Evolutionary conservation across 108 stramenopile species (phyloP), one percentile per base, ranked within the genome.

Genomic region (Cyclotella distinguenda): DNA sequence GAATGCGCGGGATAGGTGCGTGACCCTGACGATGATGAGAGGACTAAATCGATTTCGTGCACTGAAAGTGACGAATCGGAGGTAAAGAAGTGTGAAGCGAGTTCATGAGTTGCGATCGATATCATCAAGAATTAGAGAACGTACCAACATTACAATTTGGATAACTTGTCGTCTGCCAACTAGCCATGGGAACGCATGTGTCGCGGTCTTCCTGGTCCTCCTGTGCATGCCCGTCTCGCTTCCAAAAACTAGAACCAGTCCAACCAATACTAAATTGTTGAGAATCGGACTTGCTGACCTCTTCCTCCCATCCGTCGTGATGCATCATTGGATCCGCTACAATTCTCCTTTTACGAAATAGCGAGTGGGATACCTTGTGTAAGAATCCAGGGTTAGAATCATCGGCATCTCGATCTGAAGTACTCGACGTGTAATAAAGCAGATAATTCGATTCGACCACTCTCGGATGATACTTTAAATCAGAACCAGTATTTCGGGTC

Each of bases 131-230:
- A 31, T 52, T n/a, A n/a, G n/a, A 7, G 47, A 25, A 35, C 61
- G 32, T 26, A 62, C 61, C 47, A 32, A 47, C 44, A 70, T 93
- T 93, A 70, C 91, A 93, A 60, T 82, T 89, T 22, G 83, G 82
- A 74, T 81, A 85, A 33, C 76, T 79, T 22, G 79, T 63, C 6
- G 77, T 77, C 64, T 87, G 86, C 91, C 91, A 93, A 11, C 81
- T 61, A 44, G 86, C 78, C 72, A 84, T 89, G 16, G 88, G 88
- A 12, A 89, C 83, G 45, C 91, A 93, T 47, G 87, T 23, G 8
- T 49, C 13, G n/a, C 58, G 39, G 36, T 55, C 30, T 33, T 53
- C 21, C 4, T 33, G 5, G 21, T 48, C 10, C 38, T 40, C 35
- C 7, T 52, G 7, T 3, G 26, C 43, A 25, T 8, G 4, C 5